Base-by-base conservation (phyloP, 805 yeast species). In the Barnettozyma pratensis region DNA sequence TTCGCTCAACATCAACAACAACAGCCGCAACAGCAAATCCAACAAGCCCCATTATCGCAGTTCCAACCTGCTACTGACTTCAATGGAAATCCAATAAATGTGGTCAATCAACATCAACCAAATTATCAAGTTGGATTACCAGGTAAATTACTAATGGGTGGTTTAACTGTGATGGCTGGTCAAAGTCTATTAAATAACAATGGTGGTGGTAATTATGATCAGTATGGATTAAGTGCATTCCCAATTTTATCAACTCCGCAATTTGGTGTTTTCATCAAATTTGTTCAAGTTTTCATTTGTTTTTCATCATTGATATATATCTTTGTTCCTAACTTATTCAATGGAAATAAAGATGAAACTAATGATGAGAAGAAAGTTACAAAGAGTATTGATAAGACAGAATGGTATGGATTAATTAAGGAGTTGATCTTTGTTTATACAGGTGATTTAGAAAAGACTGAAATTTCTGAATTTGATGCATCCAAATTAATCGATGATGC, bases 141-240 rank as follows among this genome's bases (percentile, higher is more conserved):
- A 61, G 68, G 61, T 14, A 73, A 71, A 54, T 57, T 67, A 40
- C 55, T 75, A 30, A 58, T 75, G 54, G 80, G 79, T n/a, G 79
- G 79, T 32, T 64, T 74, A 65, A 77, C 77, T 39, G 69, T 77
- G 1, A 67, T 75, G 49, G 69, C 71, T 67, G 79, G 77, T 28
- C 58, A 58, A 39, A 55, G 53, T 29, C 44, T 61, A 50, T 60
- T 55, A 37, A 28, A 42, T 3, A 31, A 31, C 28, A 39, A 42
- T 14, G 72, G 69, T 5, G 61, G 60, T 11, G 65, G 64, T 31
- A 52, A 42, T 19, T 53, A 45, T 42, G 78, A 73, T 51, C 73
- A 71, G 55, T 68, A 71, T 51, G 77, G 79, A 1, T 58, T 76
- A 54, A 61, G 71, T 29, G 73, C 76, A 0, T 57, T 75, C 47